Percentiles rank a stretch among this genome's conserved stretches.
Conservation (phyloP, 2,329 filamentous ascomycete genomes). For the Microdochium bolleyi region DNA sequence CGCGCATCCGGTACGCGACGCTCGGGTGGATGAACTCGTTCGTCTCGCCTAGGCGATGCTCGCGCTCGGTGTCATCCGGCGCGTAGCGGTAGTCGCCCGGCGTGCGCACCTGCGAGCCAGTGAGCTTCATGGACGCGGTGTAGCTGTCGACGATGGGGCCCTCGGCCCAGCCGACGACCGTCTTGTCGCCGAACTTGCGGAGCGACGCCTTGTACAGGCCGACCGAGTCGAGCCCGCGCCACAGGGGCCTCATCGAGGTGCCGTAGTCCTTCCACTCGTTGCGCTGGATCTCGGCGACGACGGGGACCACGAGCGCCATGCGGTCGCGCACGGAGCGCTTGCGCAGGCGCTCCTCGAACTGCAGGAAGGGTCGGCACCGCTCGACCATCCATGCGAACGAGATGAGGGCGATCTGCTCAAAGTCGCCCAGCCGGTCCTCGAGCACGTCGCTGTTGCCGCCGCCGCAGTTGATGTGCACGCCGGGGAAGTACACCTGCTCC, state of each 20-base stretch:
- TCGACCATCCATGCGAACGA: neutral
- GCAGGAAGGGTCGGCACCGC: neutral
- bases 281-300: neutral
- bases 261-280: neutral
- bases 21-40: neutral
- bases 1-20: neutral
- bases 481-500: conserved; percentile 47
- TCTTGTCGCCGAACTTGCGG: neutral
- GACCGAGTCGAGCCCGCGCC: neutral
- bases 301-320: neutral
- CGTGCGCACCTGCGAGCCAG: neutral
- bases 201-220: neutral
- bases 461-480: conserved; percentile 42
- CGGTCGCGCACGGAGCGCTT: neutral
- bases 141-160: neutral
- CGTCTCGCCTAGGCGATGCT: neutral
- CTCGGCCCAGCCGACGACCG: neutral
- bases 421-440: neutral
- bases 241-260: neutral
- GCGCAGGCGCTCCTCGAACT: neutral
- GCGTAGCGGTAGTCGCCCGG: neutral
- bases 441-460: conserved; percentile 22
- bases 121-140: neutral
- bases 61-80: neutral
- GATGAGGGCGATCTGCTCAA: neutral